Conservation (phyloP, 1,284 basidiomycete genomes). For the Cronartium quercuum region DNA sequence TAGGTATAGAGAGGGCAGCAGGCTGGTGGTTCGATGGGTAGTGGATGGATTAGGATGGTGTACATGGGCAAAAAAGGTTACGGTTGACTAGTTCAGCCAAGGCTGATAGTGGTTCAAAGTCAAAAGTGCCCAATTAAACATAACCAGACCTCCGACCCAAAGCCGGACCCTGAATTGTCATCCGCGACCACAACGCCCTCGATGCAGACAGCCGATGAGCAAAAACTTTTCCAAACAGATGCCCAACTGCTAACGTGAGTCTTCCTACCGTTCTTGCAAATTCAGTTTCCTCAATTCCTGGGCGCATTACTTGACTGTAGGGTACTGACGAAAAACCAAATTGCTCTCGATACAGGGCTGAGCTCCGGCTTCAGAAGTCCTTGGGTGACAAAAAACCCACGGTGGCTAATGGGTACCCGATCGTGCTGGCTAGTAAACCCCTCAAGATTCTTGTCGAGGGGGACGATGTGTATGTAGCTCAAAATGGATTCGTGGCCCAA, state of each 20-base stretch:
- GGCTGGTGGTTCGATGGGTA: no score
- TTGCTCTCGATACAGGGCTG: constrained; percentile 24
- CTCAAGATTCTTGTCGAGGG: constrained; percentile 63
- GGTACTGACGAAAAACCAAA: constrained; percentile 18
- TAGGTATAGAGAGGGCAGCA: no score
- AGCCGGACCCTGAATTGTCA: no score
- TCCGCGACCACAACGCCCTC: no score
- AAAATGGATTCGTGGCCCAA: constrained; percentile 68
- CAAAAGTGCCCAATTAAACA: no score
- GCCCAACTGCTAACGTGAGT: constrained; percentile 65
- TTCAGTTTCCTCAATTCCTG: background rate
- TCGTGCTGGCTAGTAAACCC: constrained; percentile 67
- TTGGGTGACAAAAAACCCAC: constrained; percentile 59
- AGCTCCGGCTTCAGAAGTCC: constrained; percentile 36
- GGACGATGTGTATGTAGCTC: constrained; percentile 71
- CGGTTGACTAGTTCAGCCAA: no score
- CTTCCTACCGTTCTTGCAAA: background rate
- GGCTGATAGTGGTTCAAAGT: no score
- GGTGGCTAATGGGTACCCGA: constrained; percentile 67
- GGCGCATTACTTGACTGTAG: background rate
- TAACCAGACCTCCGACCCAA: no score
- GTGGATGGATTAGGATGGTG: no score
- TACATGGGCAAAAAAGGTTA: no score
- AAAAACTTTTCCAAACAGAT: constrained; percentile 62
- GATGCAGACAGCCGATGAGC: constrained; percentile 49